Base-by-base conservation (phyloP, 2,329 filamentous ascomycete genomes). In the Aureobasidium uvarum region DNA sequence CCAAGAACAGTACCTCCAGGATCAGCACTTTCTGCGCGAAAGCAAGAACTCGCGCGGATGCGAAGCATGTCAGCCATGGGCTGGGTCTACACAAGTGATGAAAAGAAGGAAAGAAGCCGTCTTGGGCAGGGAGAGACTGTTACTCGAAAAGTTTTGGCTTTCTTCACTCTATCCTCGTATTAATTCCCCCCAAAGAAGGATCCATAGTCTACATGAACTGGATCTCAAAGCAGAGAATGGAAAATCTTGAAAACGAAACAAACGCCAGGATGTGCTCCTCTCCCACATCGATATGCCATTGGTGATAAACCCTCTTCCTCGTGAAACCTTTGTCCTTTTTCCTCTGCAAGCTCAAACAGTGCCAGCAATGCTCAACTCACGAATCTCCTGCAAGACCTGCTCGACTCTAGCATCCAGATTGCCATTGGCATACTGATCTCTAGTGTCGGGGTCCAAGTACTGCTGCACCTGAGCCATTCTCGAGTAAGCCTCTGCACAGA, bases 391-490 rank as follows among this genome's bases (percentile, higher is more conserved):
- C 78, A 99, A 76, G 48, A 98, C 95, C 78, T 98, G 89, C 79
- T 99, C 95, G 36, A 99, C 95, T 70, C 92, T 83, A 67, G 88
- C 89, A 76, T 99, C 95, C 71, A 99, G 81, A 70, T 97, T 91
- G 31, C 95, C 95, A 72, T 92, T 88, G 1, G 95, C 95, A 77
- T 99, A 99, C 79, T 97, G 90, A 70, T 99, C 95, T 77, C 95
- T 85, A 62, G 94, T 98, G 74, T 96, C 92, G 36, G 94, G 90
- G 75, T 98, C 95, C 38, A 99, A 84, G 65, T 97, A 98, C 80
- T 99, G 95, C 81, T 99, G 95, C 66, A 99, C 96, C 81, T 99
- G 96, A 31, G 96, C 95, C 95, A 99, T 99, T 55, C 95, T 85
- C 68, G 89, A 93, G 79, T 99, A 99, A 1, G 95, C 95, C 80